Percentiles rank a stretch among this genome's conserved stretches.
Conservation (phyloP, 1,284 basidiomycete genomes). For the Cryptococcus sp. region DNA sequence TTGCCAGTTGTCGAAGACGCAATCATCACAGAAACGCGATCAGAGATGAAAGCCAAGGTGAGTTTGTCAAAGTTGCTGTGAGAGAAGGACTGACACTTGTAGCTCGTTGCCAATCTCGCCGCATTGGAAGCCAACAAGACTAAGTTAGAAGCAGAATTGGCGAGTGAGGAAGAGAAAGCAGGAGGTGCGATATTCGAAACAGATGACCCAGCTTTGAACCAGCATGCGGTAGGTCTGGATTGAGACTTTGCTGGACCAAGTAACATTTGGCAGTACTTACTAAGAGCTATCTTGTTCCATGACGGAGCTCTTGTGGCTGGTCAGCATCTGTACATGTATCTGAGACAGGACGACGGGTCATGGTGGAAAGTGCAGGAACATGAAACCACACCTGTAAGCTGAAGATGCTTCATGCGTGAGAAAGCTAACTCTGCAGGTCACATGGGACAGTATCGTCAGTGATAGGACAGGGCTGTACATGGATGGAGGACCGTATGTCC, state of each 20-base stretch:
- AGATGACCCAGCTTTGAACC: constrained; percentile 24
- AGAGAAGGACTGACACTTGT: neutral
- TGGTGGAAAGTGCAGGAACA: constrained; percentile 42
- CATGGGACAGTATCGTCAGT: constrained; percentile 22
- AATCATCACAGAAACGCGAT: constrained; percentile 11
- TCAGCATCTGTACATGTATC: constrained; percentile 35
- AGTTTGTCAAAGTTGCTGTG: neutral
- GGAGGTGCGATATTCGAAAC: constrained; percentile 28
- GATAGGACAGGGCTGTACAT: constrained; percentile 40
- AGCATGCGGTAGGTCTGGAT: constrained; percentile 26
- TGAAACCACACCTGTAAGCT: constrained; percentile 22
- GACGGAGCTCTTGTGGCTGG: constrained; percentile 34
- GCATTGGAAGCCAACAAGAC: constrained; percentile 6
- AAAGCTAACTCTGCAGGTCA: constrained; percentile 12
- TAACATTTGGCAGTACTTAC: constrained; percentile 18
- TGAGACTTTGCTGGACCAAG: neutral
- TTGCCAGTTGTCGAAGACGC: constrained; percentile 5
- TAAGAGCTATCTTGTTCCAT: constrained; percentile 33
- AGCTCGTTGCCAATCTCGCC: neutral
- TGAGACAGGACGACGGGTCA: constrained; percentile 16
- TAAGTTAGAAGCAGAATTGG: constrained; percentile 20
- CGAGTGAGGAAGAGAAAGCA: constrained; percentile 13
- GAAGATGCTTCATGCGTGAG: neutral
- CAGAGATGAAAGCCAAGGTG: constrained; percentile 33
- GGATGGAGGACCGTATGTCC: constrained; percentile 40